These are phyloP conservation scores for Hypericum perforatum DNA, from an alignment of 345 rosid genomes.

Conservation along the genomic window DNA sequence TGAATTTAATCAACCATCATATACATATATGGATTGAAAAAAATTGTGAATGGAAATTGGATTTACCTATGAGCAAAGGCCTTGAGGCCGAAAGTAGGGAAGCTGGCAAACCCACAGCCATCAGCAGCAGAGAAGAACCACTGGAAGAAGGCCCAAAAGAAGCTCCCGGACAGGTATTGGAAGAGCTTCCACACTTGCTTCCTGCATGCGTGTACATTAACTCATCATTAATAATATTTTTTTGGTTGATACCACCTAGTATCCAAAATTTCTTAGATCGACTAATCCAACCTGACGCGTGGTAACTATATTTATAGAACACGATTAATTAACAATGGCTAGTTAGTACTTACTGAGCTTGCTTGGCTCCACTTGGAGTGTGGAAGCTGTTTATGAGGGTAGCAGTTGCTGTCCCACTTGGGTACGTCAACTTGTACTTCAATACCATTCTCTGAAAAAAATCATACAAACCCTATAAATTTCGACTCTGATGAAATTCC, in stretches of 20 bases:
- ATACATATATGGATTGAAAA: too few species aligned
- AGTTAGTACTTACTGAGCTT: constrained; percentile 46
- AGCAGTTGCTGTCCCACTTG: constrained; percentile 92
- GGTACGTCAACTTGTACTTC: constrained; percentile 73
- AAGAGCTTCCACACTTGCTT: constrained; percentile 46
- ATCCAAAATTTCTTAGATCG: too few species aligned
- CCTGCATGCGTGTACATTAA: constrained; percentile 15
- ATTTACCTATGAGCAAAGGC: constrained; percentile 48
- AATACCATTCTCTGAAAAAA: constrained; percentile 57
- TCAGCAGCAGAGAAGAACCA: constrained; percentile 55
- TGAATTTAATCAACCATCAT: too few species aligned
- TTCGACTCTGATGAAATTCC: too few species aligned
- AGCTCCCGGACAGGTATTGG: constrained; percentile 37
- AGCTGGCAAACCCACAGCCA: constrained; percentile 61
- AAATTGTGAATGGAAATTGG: too few species aligned
- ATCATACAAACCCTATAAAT: neutral
- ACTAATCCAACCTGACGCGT: too few species aligned
- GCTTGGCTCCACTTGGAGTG: constrained; percentile 82
- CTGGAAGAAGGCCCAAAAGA: constrained; percentile 49
- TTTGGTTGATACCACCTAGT: too few species aligned
- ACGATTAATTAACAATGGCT: neutral
- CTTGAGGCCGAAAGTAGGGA: constrained; percentile 70
- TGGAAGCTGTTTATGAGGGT: constrained; percentile 87
- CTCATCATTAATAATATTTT: too few species aligned
- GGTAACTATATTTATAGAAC: too few species aligned